Conservation (phyloP, 495 filamentous ascomycete genomes). For the Bombardia bombarda region DNA sequence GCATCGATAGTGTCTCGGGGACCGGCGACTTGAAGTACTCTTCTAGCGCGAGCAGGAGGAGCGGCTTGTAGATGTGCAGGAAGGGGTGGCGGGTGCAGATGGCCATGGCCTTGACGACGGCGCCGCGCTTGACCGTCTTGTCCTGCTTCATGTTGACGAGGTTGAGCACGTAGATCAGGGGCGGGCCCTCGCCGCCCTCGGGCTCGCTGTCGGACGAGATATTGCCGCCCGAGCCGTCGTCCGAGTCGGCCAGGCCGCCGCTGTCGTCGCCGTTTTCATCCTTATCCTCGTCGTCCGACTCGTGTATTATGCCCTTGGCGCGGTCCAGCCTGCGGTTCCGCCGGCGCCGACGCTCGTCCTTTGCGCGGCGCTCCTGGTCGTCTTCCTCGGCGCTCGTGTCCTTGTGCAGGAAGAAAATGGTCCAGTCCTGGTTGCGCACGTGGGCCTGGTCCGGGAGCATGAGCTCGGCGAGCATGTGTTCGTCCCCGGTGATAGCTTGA, state of each 20-base stretch:
- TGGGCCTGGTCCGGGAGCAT: slow-evolving; percentile 99
- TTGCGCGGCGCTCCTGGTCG: slow-evolving; percentile 46
- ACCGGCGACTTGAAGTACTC: slow-evolving; percentile 94
- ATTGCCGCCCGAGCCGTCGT: slow-evolving; percentile 51
- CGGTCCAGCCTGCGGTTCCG: slow-evolving; percentile 36
- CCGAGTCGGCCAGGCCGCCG: slow-evolving; percentile 29
- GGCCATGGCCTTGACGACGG: slow-evolving; percentile 98
- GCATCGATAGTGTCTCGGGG: slow-evolving; percentile 76
- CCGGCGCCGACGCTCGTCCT: slow-evolving; percentile 42
- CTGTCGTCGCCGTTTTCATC: slow-evolving; percentile 26
- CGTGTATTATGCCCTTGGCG: slow-evolving; percentile 47
- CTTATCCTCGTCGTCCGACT: slow-evolving; percentile 38
- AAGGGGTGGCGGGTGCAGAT: slow-evolving; percentile 99
- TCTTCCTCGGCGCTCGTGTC: slow-evolving; percentile 76
- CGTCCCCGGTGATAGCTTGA: slow-evolving; percentile 89
- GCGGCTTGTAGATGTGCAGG: slow-evolving; percentile 97
- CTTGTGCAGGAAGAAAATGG: slow-evolving; percentile 97
- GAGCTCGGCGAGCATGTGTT: slow-evolving; percentile 93
- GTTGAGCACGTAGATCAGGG: slow-evolving; percentile 96
- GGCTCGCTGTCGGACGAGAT: slow-evolving; percentile 50
- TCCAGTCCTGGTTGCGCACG: slow-evolving; percentile 94
- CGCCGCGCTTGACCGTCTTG: slow-evolving; percentile 82
- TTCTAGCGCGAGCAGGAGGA: slow-evolving; percentile 88
- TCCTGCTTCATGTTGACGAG: slow-evolving; percentile 97
- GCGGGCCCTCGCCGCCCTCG: slow-evolving; percentile 66